Conservation (phyloP, 208 protist species). For the Zelonia costaricensis region DNA sequence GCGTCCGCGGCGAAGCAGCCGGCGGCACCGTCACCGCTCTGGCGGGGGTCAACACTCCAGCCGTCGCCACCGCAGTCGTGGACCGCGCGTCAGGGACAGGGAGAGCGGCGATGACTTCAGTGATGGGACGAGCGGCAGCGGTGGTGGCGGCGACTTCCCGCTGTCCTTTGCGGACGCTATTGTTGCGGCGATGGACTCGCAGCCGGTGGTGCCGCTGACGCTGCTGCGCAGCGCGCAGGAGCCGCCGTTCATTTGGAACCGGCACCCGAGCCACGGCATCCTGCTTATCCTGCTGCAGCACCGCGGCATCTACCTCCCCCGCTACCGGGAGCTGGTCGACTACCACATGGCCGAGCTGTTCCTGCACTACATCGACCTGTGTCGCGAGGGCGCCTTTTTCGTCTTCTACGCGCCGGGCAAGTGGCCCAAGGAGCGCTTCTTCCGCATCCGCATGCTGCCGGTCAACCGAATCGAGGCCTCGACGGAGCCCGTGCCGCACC, state of each 20-base stretch:
- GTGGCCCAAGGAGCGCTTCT: slow-evolving; percentile 77
- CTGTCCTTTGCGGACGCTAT: slow-evolving; percentile 27
- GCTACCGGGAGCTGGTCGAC: slow-evolving; percentile 60
- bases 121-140: background rate
- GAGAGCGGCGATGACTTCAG: background rate
- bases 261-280: slow-evolving; percentile 63
- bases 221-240: slow-evolving; percentile 35
- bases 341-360: slow-evolving; percentile 88
- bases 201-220: slow-evolving; percentile 59
- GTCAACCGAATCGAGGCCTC: slow-evolving; percentile 29
- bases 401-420: slow-evolving; percentile 52
- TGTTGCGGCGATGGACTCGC: slow-evolving; percentile 32
- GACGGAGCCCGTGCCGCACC: slow-evolving; percentile 42
- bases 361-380: slow-evolving; percentile 69
- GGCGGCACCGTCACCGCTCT: too few relatives aligned
- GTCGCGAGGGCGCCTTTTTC: slow-evolving; percentile 74
- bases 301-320: slow-evolving; percentile 60
- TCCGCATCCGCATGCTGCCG: slow-evolving; percentile 67
- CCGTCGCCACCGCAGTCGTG: background rate
- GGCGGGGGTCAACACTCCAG: too few relatives aligned
- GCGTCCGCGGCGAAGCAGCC: too few relatives aligned
- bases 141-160: background rate
- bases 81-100: background rate
- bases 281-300: slow-evolving; percentile 58
- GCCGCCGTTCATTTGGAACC: slow-evolving; percentile 43